These are phyloP conservation scores for Tardiomyces depauwii DNA, from an alignment of 1,139 yeast species.

Conservation along the genomic window DNA sequence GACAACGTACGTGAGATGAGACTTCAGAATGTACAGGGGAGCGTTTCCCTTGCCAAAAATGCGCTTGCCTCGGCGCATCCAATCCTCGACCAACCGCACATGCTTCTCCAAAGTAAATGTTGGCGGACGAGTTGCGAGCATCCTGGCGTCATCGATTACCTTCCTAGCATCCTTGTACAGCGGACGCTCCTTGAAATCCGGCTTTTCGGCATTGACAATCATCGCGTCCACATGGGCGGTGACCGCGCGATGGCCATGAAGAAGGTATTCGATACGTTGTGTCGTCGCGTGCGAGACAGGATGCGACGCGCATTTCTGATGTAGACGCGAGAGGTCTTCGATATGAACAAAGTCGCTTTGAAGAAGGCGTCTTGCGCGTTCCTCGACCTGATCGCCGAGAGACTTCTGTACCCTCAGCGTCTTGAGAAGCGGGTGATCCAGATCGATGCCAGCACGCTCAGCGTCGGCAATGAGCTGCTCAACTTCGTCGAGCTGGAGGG, in stretches of 20 bases:
- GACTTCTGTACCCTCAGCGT: constrained; percentile 8
- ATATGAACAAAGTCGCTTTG: constrained; percentile 5
- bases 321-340: constrained; percentile 5
- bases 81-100: constrained; percentile 20
- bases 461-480: constrained; percentile 34
- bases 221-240: constrained; percentile 4
- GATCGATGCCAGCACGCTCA: constrained; percentile 20
- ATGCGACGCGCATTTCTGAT: background rate
- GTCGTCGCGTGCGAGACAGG: background rate
- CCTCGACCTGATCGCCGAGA: constrained; percentile 16
- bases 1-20: constrained; percentile 24
- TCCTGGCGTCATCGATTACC: constrained; percentile 17
- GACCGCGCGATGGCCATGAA: background rate
- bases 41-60: constrained; percentile 30
- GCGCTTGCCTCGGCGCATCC: constrained; percentile 36
- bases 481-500: constrained; percentile 26
- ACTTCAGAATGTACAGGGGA: constrained; percentile 20
- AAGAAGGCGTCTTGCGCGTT: constrained; percentile 6
- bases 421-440: constrained; percentile 14
- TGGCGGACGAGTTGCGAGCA: constrained; percentile 11
- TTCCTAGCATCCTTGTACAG: constrained; percentile 17
- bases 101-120: constrained; percentile 11
- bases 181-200: constrained; percentile 23
- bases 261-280: background rate
- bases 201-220: constrained; percentile 13